Evolutionary conservation across 2,329 filamentous ascomycete genomes (phyloP).

Genomic region (Fusarium keratoplasticum): DNA sequence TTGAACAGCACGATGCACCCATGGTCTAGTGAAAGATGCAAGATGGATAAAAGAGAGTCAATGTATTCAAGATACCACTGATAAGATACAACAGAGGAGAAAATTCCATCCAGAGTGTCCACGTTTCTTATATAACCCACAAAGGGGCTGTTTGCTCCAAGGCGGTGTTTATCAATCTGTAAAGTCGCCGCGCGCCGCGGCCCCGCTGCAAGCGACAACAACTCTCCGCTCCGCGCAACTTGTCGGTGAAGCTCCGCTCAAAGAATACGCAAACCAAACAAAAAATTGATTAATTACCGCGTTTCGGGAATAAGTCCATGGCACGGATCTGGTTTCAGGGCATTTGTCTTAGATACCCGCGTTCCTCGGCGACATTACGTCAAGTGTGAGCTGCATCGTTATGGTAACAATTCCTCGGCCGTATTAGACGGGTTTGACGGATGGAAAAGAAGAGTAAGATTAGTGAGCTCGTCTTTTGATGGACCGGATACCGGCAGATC

Average conservation of each 20-base stretch:
- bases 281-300: not conserved
- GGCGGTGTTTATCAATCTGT: not conserved
- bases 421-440: rapidly evolving
- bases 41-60: not conserved
- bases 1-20: not conserved
- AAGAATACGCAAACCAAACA: not conserved
- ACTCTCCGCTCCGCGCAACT: not conserved
- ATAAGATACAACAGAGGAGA: not conserved
- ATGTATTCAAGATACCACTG: not conserved
- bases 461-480: not conserved
- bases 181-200: not conserved
- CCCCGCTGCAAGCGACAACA: not conserved
- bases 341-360: not conserved
- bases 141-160: not conserved
- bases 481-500: not conserved
- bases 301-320: not conserved
- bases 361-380: not conserved
- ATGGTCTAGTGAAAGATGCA: not conserved
- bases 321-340: not conserved
- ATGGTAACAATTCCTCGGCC: not conserved
- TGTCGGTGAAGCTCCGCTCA: not conserved
- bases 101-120: not conserved
- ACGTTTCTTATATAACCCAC: not conserved
- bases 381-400: not conserved
- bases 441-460: not conserved